Conservation (phyloP, 2,329 filamentous ascomycete species). For the Thielaviopsis musarum region DNA sequence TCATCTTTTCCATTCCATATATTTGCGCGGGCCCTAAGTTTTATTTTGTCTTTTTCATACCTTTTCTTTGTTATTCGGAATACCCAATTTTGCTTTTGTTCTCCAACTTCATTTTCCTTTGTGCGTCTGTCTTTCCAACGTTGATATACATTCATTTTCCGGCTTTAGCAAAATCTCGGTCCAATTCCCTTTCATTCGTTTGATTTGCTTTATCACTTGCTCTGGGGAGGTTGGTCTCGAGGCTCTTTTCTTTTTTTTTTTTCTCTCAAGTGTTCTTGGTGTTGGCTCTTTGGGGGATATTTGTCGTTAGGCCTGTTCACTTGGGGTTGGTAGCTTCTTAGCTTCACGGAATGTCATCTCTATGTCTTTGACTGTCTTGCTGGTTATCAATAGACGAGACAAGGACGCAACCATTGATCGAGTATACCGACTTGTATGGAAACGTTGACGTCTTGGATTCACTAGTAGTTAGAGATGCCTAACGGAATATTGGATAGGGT, state of each 20-base stretch:
- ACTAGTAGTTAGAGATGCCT: no score
- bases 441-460: no score
- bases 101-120: constrained; percentile 1
- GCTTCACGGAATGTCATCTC: not conserved
- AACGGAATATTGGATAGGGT: no score
- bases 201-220: no score
- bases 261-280: no score
- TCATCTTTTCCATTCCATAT: constrained; percentile 5
- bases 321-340: no score
- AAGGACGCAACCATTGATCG: no score
- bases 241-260: constrained; percentile 1
- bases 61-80: constrained; percentile 1
- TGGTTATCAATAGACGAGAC: no score
- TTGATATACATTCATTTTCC: not conserved
- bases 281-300: no score
- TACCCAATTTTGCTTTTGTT: not conserved
- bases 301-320: no score
- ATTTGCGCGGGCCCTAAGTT: not conserved
- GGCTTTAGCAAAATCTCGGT: not conserved
- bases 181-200: no score
- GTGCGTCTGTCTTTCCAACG: not conserved
- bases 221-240: not conserved
- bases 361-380: not conserved
- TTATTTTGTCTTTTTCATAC: constrained; percentile 11
- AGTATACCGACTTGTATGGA: no score